Base-by-base conservation (phyloP, 192 early-diverging fungal genomes). In the Coemansia sp. region DNA sequence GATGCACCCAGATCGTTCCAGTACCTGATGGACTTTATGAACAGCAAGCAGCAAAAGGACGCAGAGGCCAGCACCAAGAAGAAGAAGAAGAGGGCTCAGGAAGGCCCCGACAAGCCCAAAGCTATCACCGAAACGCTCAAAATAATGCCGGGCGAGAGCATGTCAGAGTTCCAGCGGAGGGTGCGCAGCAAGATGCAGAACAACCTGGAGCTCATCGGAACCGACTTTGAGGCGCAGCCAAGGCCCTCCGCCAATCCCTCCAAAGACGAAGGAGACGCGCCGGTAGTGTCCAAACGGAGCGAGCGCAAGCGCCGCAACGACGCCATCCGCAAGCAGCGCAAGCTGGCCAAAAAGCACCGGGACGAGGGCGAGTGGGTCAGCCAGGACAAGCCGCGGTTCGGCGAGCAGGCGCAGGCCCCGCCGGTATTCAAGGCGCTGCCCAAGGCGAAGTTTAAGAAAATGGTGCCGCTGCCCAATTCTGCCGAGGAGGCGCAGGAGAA, bases 1-100 rank as follows among this genome's bases (percentile, higher is more conserved):
- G 75, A 78, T 48, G 58, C 65, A 28, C 75, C 75, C 5, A 71
- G 68, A 40, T 43, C 68, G 16, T 78, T 78, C 61, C 53, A 66
- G 33, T 51, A 57, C 40, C 51, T 78, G 6, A 60, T 67, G 68
- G 41, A 60, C 20, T 71, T 67, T 50, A 55, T 66, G 50, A 47
- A 57, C 31, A 67, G 18, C 41, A 71, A 71, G 57, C 21, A 59
- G 43, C 38, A 53, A 12, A 21, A 41, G 1, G 49, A 52, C 37
- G 42, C 23, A 19, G 15, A 3, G 45, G 52, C 49, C 33, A 26
- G 12, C 10, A 67, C 65, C 43, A 30, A 64, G 51, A 53, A 70
- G 37, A 51, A 59, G 26, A 40, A 50, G 38, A 30, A 30, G 26
- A 37, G 46, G 43, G 50, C 56, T 18, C 26, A 26, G 16, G 30